A percentile compares a stretch with the other conserved stretches of the same genome.
These are phyloP conservation scores for Amanita pseudoporphyria DNA, from an alignment of 768 basidiomycete genomes.

Conservation along the genomic window DNA sequence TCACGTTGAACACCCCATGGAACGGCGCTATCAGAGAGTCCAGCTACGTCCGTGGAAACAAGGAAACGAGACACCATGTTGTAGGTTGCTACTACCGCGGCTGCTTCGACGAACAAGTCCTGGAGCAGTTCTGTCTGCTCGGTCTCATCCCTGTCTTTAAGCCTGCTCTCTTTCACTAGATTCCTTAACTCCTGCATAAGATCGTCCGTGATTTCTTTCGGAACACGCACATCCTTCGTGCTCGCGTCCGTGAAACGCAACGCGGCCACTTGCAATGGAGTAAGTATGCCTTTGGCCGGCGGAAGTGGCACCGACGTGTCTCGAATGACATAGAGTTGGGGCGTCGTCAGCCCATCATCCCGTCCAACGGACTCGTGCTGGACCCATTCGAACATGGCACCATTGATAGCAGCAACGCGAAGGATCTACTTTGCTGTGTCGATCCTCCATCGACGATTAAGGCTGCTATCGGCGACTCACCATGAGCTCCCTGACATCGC, in stretches of 20 bases:
- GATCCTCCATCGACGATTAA: neutral
- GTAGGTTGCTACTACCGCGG: constrained; percentile 43
- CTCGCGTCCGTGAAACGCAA: constrained; percentile 51
- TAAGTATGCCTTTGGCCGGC: constrained; percentile 30
- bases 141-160: constrained; percentile 1
- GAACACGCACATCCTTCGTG: constrained; percentile 38
- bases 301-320: constrained; percentile 34
- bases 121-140: constrained; percentile 20
- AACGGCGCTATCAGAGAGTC: constrained; percentile 33
- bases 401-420: constrained; percentile 39
- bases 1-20: constrained; percentile 41
- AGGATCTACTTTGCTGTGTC: constrained; percentile 27
- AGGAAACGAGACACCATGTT: constrained; percentile 68
- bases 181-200: constrained; percentile 26
- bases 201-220: constrained; percentile 26
- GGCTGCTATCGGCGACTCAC: constrained; percentile 16
- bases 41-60: constrained; percentile 50
- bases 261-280: constrained; percentile 39
- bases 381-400: constrained; percentile 46
- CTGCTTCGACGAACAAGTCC: constrained; percentile 45
- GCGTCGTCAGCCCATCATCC: constrained; percentile 37
- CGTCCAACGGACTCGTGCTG: constrained; percentile 45
- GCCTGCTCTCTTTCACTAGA: constrained; percentile 10
- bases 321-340: constrained; percentile 46
- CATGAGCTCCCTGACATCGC: constrained; percentile 42